Evolutionary conservation across 2,329 filamentous ascomycete genomes (phyloP), one percentile per base, ranked within the genome.

Genomic region (Monilinia fructigena): DNA sequence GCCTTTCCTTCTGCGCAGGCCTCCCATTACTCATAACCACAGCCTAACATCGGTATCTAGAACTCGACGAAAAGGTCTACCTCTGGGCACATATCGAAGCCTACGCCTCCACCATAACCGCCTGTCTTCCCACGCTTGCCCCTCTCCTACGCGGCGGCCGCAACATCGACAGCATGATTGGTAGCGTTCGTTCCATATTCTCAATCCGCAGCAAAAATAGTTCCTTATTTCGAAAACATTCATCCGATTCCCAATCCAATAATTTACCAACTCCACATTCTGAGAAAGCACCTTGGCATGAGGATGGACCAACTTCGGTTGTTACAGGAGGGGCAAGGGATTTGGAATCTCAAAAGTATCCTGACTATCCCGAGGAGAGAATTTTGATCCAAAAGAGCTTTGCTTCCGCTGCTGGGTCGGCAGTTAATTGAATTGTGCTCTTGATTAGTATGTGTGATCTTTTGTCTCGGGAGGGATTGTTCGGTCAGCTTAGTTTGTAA

Each of bases 21-120:
- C 31, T 26, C 11, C n/a, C n/a, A 20, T 47, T 4, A 4, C 16
- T 50, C 8, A 11, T 35, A 4, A 23, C 20, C 14, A 23, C 10
- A 38, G 28, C 1, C 42, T 65, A 52, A 65, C 16, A n/a, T 3
- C 18, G 14, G 2, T 11, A 12, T 18, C 4, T 14, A 58, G 53
- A 52, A 40, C 62, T 58, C 28, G 42, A 58, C 23, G 53, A 65
- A 50, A 28, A 65, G 40, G 42, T 48, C n/a, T 48, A 56, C 31
- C 42, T 65, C 16, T 65, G 62, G 62, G 62, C 40, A n/a, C 62
- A 65, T 4, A 50, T 65, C 20, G 62, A 65, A 40, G 40, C 53
- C n/a, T 65, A 48, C 18, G 62, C 62, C 4, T 50, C 42, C 0
- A 65, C 35, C 10, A 58, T 65, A 40, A 58, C 53, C 3, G 52